These are phyloP conservation scores for Auricularia cornea DNA, from an alignment of 768 basidiomycete species.

Conservation along the genomic window DNA sequence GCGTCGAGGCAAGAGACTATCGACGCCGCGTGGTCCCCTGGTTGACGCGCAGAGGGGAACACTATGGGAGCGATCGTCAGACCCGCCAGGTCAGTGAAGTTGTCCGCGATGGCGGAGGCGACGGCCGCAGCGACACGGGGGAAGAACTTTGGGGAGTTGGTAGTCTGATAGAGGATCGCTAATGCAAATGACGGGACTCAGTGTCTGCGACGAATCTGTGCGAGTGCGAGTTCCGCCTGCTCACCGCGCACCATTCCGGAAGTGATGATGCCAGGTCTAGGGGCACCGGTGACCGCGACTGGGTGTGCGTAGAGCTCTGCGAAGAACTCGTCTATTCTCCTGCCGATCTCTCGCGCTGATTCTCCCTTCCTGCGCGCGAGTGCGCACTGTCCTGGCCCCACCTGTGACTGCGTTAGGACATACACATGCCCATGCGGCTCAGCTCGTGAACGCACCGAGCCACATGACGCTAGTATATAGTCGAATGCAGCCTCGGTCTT, in stretches of 20 bases:
- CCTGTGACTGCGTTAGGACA: not conserved
- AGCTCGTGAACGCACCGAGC: slow-evolving; percentile 2
- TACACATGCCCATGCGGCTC: not conserved
- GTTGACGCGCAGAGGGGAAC: not conserved
- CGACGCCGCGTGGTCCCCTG: slow-evolving; percentile 4
- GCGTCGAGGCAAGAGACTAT: slow-evolving; percentile 10
- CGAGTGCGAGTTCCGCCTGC: not conserved
- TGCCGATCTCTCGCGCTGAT: not conserved
- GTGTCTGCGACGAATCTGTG: no score
- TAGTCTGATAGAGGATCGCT: slow-evolving; percentile 7
- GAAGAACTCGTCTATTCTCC: slow-evolving; percentile 8
- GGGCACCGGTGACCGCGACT: not conserved
- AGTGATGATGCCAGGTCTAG: slow-evolving; percentile 3
- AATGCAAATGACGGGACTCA: no score
- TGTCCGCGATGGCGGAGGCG: slow-evolving; percentile 5
- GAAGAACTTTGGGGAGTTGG: slow-evolving; percentile 5
- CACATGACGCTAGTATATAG: slow-evolving; percentile 5
- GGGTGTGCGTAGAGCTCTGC: slow-evolving; percentile 7
- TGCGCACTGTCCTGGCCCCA: slow-evolving; percentile 5
- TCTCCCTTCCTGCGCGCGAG: slow-evolving; percentile 1
- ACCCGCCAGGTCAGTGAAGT: not conserved
- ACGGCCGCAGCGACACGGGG: slow-evolving; percentile 1
- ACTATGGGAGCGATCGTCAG: not conserved
- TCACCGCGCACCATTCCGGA: slow-evolving; percentile 6
- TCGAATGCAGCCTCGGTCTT: slow-evolving; percentile 8